Conservation (phyloP, 768 basidiomycete species). For the Auricularia sp. region DNA sequence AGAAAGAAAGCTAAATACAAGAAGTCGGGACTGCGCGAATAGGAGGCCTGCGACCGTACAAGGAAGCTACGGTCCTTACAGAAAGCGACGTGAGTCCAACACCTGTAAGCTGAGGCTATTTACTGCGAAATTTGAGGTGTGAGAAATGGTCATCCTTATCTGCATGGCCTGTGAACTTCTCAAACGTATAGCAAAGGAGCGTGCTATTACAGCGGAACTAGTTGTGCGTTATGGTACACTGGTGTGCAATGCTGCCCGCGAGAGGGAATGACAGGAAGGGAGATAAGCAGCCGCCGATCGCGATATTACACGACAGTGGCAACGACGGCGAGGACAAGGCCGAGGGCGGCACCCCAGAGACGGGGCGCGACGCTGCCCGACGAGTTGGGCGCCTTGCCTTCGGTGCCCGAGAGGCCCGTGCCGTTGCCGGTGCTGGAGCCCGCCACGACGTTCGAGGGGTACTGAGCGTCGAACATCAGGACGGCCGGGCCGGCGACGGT, state of each 20-base stretch:
- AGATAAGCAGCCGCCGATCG: not conserved
- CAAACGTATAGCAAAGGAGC: too few species aligned
- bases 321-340: not conserved
- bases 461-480: not conserved
- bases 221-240: too few species aligned
- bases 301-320: not conserved
- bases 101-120: too few species aligned
- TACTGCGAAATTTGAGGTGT: too few species aligned
- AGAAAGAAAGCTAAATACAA: too few species aligned
- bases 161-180: too few species aligned
- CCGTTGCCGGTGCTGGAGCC: not conserved
- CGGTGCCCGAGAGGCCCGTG: not conserved
- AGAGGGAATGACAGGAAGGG: not conserved
- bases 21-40: not conserved
- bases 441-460: not conserved
- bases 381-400: not conserved
- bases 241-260: not conserved
- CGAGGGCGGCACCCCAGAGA: not conserved
- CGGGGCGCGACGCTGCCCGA: not conserved
- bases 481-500: slow-evolving; percentile 22
- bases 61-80: not conserved
- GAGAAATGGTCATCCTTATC: too few species aligned
- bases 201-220: too few species aligned
- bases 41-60: not conserved
- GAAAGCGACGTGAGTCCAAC: too few species aligned